These are phyloP conservation scores for Knoxdaviesia proteae DNA, from an alignment of 2,329 filamentous ascomycete genomes.

Conservation along the genomic window DNA sequence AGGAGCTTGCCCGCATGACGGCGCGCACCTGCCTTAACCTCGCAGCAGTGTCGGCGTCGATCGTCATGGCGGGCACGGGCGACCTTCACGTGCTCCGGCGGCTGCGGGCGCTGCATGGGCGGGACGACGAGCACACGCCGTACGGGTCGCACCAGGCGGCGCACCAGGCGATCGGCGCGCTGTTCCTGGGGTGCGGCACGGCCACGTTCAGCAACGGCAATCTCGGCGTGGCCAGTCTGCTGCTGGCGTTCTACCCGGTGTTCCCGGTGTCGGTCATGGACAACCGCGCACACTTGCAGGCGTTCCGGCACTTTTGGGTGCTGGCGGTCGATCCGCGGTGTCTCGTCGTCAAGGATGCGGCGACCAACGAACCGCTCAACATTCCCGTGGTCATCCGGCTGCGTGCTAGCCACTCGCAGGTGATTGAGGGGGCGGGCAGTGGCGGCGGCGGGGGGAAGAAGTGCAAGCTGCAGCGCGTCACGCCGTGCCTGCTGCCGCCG, in stretches of 20 bases:
- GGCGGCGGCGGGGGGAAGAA: conserved; percentile 7
- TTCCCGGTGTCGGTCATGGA: conserved; percentile 81
- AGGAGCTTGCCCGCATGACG: conserved; percentile 62
- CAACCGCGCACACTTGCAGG: conserved; percentile 85
- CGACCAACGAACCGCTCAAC: conserved; percentile 60
- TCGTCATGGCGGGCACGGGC: conserved; percentile 90
- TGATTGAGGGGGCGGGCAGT: neutral
- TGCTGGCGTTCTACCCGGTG: conserved; percentile 84
- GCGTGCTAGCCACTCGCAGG: conserved; percentile 15
- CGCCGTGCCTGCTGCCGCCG: conserved; percentile 42
- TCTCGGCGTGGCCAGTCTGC: conserved; percentile 63
- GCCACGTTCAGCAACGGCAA: conserved; percentile 81
- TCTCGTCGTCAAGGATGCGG: conserved; percentile 68
- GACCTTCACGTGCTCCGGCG: conserved; percentile 72
- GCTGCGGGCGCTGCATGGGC: conserved; percentile 70
- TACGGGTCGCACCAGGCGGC: conserved; percentile 89
- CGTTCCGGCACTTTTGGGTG: conserved; percentile 94
- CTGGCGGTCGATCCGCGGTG: conserved; percentile 79
- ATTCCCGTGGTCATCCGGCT: conserved; percentile 49
- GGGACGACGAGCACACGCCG: conserved; percentile 61
- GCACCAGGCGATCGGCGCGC: conserved; percentile 73
- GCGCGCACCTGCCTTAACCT: conserved; percentile 83
- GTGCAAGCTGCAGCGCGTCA: conserved; percentile 19
- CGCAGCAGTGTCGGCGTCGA: conserved; percentile 59
- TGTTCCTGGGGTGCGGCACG: conserved; percentile 85